These are phyloP conservation scores for Leccinum subrobustum DNA, from an alignment of 1,284 basidiomycete species.

Conservation along the genomic window DNA sequence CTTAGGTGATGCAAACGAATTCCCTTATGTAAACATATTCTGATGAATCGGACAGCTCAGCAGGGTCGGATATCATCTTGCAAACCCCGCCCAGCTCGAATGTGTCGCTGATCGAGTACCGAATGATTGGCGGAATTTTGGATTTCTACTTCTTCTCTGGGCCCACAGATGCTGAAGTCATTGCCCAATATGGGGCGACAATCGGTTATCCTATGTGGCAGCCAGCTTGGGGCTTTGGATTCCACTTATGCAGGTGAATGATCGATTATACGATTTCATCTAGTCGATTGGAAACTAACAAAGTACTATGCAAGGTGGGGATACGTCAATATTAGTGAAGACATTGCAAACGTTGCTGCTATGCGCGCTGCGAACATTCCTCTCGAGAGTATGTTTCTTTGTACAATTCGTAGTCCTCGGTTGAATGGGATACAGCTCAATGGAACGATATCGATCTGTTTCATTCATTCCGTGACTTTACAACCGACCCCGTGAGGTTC, in stretches of 20 bases:
- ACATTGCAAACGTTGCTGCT: slow-evolving; percentile 48
- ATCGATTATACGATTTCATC: neutral
- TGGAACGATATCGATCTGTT: slow-evolving; percentile 72
- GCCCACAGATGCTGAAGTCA: slow-evolving; percentile 58
- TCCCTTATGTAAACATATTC: neutral
- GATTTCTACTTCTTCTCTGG: slow-evolving; percentile 75
- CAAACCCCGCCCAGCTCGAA: slow-evolving; percentile 50
- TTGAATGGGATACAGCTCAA: slow-evolving; percentile 6
- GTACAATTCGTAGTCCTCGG: neutral
- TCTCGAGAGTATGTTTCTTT: slow-evolving; percentile 49
- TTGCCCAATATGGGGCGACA: slow-evolving; percentile 63
- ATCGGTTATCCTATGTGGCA: slow-evolving; percentile 67
- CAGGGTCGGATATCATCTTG: slow-evolving; percentile 65
- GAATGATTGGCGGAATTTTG: slow-evolving; percentile 62
- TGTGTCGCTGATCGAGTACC: slow-evolving; percentile 61
- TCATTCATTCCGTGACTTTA: slow-evolving; percentile 67
- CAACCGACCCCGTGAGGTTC: slow-evolving; percentile 64
- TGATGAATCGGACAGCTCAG: slow-evolving; percentile 33
- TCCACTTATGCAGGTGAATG: slow-evolving; percentile 62
- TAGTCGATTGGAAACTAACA: neutral
- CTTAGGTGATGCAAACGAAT: slow-evolving; percentile 42
- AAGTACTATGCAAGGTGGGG: slow-evolving; percentile 45
- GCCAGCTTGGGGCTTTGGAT: slow-evolving; percentile 69
- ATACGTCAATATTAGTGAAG: slow-evolving; percentile 47
- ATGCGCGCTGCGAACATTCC: slow-evolving; percentile 67